Conservation (phyloP, 305 asterid species). For the Fraxinus angustifolia region DNA sequence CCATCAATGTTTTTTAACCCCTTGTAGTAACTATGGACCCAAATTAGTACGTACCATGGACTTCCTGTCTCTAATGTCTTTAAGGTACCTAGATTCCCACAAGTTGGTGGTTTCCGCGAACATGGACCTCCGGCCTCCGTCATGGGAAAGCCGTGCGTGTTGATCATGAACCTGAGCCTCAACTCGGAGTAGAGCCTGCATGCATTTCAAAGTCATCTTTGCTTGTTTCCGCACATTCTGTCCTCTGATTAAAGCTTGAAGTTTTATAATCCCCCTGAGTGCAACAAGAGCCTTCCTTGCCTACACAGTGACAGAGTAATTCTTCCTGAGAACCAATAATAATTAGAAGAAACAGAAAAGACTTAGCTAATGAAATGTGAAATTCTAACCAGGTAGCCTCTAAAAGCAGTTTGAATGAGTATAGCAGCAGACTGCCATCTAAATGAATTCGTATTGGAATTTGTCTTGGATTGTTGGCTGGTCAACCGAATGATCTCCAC, state of each 20-base stretch:
- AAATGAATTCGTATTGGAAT: conserved; percentile 25
- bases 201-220: conserved; percentile 74
- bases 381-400: conserved; percentile 59
- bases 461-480: conserved; percentile 24
- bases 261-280: conserved; percentile 79
- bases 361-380: background rate
- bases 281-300: conserved; percentile 82
- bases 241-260: conserved; percentile 91
- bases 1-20: background rate
- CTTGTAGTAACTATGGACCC: background rate
- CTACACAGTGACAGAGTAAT: conserved; percentile 23
- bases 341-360: background rate
- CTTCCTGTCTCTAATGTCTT: conserved; percentile 52
- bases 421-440: conserved; percentile 57
- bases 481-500: conserved; percentile 66
- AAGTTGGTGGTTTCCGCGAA: conserved; percentile 56
- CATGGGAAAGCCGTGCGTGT: conserved; percentile 69
- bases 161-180: conserved; percentile 83
- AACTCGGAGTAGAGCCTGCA: conserved; percentile 85
- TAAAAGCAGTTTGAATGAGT: conserved; percentile 70
- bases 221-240: conserved; percentile 89
- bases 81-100: conserved; percentile 59
- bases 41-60: conserved; percentile 44
- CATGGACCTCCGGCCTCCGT: conserved; percentile 69
- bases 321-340: background rate